A percentile compares a stretch with the other conserved stretches of the same genome.
phyloP scores from a whole-genome alignment of 345 rosid genomes.

The Eucalyptus decipiens region DNA sequence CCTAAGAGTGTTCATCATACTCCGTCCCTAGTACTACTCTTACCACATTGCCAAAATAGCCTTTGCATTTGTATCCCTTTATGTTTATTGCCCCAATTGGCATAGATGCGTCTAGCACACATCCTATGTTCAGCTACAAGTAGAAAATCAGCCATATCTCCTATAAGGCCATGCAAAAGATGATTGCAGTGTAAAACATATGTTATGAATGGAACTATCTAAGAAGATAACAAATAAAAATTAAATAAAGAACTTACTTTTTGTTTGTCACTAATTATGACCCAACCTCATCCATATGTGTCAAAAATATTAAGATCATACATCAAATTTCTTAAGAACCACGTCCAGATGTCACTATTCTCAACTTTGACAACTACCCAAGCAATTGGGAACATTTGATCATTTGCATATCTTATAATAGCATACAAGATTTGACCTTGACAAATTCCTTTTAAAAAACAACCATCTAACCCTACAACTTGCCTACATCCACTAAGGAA shows the following conservation, averaged over 20 bases:
- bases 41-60: background rate
- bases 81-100: background rate
- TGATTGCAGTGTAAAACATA: too few species aligned
- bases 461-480: background rate
- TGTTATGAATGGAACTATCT: too few species aligned
- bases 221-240: too few species aligned
- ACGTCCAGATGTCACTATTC: too few species aligned
- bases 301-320: too few species aligned
- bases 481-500: background rate
- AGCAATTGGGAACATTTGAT: fast-evolving
- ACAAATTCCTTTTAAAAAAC: background rate
- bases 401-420: background rate
- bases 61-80: background rate
- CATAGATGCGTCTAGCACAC: background rate
- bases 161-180: background rate
- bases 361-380: too few species aligned
- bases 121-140: fast-evolving
- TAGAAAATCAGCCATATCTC: fast-evolving
- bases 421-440: fast-evolving
- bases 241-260: too few species aligned
- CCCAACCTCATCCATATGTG: fast-evolving
- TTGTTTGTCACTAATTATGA: too few species aligned
- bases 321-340: too few species aligned
- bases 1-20: too few species aligned
- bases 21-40: fast-evolving